Evolutionary conservation across 1,284 basidiomycete genomes (phyloP).

Genomic region (Apiotrichum brassicae): DNA sequence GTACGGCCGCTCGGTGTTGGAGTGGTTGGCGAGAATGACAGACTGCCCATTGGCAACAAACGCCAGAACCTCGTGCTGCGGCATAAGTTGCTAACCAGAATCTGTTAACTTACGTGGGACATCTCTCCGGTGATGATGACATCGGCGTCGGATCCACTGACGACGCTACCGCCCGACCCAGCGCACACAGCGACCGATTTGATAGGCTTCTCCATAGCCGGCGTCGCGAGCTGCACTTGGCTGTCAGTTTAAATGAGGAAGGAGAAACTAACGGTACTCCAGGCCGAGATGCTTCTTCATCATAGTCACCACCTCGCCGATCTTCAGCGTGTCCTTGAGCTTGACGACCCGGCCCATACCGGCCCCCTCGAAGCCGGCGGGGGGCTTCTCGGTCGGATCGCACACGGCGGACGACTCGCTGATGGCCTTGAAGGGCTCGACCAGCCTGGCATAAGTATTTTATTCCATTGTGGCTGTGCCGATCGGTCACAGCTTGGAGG

Average conservation of each 20-base stretch:
- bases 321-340: slow-evolving; percentile 41
- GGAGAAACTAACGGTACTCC: slow-evolving; percentile 54
- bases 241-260: slow-evolving; percentile 36
- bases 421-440: slow-evolving; percentile 31
- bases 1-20: slow-evolving; percentile 83
- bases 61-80: slow-evolving; percentile 74
- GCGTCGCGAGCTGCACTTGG: slow-evolving; percentile 73
- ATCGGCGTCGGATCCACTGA: slow-evolving; percentile 65
- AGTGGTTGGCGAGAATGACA: slow-evolving; percentile 77
- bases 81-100: slow-evolving; percentile 36
- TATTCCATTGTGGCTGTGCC: slow-evolving; percentile 30
- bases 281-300: slow-evolving; percentile 66
- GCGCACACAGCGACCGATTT: slow-evolving; percentile 70
- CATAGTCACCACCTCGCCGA: slow-evolving; percentile 58
- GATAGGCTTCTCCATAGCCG: slow-evolving; percentile 31
- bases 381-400: slow-evolving; percentile 13
- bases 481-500: too few relatives aligned
- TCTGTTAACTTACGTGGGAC: slow-evolving; percentile 59
- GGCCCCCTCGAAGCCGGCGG: slow-evolving; percentile 46
- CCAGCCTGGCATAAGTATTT: slow-evolving; percentile 33
- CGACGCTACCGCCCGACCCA: slow-evolving; percentile 61
- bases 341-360: slow-evolving; percentile 65
- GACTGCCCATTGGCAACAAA: slow-evolving; percentile 63
- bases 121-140: slow-evolving; percentile 88
- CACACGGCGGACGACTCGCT: slow-evolving; percentile 23